Conservation (phyloP, 345 rosid species). For the Stellera chamaejasme region DNA sequence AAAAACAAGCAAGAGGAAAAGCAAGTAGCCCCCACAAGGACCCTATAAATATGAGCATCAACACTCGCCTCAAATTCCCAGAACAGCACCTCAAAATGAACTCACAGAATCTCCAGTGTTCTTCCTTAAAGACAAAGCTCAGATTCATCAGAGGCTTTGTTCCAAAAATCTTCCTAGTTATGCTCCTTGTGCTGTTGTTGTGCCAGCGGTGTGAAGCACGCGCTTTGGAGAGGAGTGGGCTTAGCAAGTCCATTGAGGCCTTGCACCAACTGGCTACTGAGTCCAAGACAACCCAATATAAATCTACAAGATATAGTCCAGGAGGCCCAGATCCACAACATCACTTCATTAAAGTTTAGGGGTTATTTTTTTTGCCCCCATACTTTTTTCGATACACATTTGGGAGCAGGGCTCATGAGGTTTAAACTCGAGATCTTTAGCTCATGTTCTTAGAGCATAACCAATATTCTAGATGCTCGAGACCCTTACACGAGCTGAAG, state of each 20-base stretch:
- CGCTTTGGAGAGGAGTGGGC: constrained; percentile 12
- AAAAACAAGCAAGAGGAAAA: no score
- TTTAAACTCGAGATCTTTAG: no score
- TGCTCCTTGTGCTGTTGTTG: constrained; percentile 10
- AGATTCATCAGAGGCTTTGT: not conserved
- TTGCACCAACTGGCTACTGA: constrained; percentile 12
- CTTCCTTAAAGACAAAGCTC: not conserved
- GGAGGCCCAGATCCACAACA: constrained; percentile 53
- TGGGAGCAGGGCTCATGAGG: no score
- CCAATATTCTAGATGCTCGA: no score
- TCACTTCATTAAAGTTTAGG: constrained; percentile 17
- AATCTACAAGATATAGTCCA: constrained; percentile 20
- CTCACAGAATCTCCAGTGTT: no score
- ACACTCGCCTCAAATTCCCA: not conserved
- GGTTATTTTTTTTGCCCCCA: no score
- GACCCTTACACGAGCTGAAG: no score
- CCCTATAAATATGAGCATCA: not conserved
- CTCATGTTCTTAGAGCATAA: no score
- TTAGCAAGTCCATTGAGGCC: constrained; percentile 10
- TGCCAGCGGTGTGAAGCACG: constrained; percentile 12
- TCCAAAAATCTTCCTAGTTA: not conserved
- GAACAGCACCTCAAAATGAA: not conserved
- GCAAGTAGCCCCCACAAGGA: no score
- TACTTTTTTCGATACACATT: no score
- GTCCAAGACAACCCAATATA: not conserved